Conservation (phyloP, 108 stramenopile species). For the Stephanodiscus triporus region DNA sequence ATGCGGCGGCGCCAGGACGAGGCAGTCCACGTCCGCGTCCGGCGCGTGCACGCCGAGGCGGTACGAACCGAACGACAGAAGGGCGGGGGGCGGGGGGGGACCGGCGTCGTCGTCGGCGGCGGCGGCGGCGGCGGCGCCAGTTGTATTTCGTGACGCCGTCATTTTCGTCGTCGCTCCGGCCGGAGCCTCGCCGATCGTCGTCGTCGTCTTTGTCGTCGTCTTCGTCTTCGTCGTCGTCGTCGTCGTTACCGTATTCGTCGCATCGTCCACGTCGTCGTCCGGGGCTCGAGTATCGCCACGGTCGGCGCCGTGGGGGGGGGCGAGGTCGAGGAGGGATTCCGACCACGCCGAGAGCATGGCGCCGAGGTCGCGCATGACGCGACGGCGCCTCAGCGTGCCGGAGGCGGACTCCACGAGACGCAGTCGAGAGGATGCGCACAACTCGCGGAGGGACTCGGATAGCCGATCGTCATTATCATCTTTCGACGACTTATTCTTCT, state of each 20-base stretch:
- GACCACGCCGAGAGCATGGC: constrained; percentile 36
- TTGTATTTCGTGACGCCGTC: no score
- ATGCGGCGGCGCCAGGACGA: constrained; percentile 59
- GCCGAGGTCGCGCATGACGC: constrained; percentile 36
- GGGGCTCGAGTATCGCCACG: background rate
- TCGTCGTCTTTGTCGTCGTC: background rate
- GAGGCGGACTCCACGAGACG: constrained; percentile 27
- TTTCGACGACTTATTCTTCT: background rate
- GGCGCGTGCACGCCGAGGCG: constrained; percentile 73
- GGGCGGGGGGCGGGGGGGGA: background rate
- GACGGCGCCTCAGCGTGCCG: constrained; percentile 37
- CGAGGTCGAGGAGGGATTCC: background rate
- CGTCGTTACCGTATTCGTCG: no score
- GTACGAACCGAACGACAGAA: constrained; percentile 70
- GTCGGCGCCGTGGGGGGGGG: background rate
- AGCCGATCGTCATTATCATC: constrained; percentile 23
- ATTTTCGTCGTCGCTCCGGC: background rate
- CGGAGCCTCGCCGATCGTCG: no score
- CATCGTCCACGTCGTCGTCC: background rate
- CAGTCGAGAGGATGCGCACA: constrained; percentile 21
- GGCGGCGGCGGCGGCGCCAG: background rate
- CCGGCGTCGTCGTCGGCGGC: no score
- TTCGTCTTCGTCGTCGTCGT: no score
- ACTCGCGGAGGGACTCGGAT: constrained; percentile 22
- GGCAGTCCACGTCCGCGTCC: constrained; percentile 72